Conservation (phyloP, 495 filamentous ascomycete genomes). For the Penicillium maclennaniae region DNA sequence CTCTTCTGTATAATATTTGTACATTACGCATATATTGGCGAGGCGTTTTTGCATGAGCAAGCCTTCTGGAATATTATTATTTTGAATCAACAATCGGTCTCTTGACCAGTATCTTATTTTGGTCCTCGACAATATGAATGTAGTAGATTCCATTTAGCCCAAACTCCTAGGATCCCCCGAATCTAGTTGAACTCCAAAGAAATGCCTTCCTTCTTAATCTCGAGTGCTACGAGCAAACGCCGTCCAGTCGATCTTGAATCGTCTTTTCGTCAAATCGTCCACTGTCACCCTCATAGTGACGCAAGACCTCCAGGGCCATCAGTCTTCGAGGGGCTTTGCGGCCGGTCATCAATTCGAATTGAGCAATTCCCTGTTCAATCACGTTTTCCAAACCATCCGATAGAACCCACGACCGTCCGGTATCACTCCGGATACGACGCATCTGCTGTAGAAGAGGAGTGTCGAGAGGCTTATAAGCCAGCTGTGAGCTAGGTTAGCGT, state of each 20-base stretch:
- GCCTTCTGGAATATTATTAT: not conserved
- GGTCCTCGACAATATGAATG: not conserved
- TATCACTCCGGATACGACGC: conserved; percentile 52
- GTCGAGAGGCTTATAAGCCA: conserved; percentile 70
- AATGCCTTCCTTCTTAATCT: not conserved
- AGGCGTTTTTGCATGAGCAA: not conserved
- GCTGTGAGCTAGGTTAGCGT: conserved; percentile 35
- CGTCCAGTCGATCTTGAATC: conserved; percentile 39
- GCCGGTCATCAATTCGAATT: conserved; percentile 82
- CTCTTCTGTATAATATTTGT: conserved; percentile 1
- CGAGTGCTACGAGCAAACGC: conserved; percentile 17
- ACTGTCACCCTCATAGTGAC: conserved; percentile 42
- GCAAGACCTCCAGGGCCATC: conserved; percentile 67
- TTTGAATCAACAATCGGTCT: not conserved
- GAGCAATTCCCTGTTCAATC: conserved; percentile 76
- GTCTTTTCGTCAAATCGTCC: conserved; percentile 44
- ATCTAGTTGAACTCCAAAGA: not conserved
- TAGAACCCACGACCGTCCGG: conserved; percentile 65
- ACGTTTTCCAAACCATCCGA: conserved; percentile 80
- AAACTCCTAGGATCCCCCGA: not conserved
- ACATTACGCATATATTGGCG: conserved; percentile 1
- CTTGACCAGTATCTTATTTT: no score
- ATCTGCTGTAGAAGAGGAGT: conserved; percentile 70
- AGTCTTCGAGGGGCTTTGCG: conserved; percentile 68
- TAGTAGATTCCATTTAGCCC: not conserved